Conservation (phyloP, 768 basidiomycete species). For the Cystoderma amianthinum region DNA sequence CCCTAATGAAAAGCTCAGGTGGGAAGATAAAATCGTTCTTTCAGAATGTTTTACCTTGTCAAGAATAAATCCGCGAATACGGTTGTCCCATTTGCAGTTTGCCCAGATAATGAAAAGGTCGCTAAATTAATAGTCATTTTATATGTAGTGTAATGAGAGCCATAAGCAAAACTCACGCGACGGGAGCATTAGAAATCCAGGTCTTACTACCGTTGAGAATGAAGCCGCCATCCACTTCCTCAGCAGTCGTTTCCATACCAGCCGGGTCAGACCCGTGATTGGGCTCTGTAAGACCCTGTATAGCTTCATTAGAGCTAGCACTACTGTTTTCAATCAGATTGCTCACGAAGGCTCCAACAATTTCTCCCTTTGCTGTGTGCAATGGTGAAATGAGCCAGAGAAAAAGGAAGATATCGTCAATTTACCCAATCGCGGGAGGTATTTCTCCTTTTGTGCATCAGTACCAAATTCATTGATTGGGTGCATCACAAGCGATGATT, state of each 20-base stretch:
- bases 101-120: slow-evolving; percentile 95
- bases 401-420: slow-evolving; percentile 7
- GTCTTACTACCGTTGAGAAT: slow-evolving; percentile 90
- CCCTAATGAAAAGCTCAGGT: slow-evolving; percentile 38
- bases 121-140: slow-evolving; percentile 25
- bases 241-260: slow-evolving; percentile 94
- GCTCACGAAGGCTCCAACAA: slow-evolving; percentile 89
- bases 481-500: slow-evolving; percentile 96
- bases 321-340: slow-evolving; percentile 3
- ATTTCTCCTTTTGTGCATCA: slow-evolving; percentile 86
- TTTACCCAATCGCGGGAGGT: slow-evolving; percentile 81
- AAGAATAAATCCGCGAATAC: slow-evolving; percentile 83
- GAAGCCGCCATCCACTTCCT: slow-evolving; percentile 81
- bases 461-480: slow-evolving; percentile 86
- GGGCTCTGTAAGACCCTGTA: slow-evolving; percentile 89
- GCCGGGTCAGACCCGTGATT: slow-evolving; percentile 96
- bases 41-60: slow-evolving; percentile 58
- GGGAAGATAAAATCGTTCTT: not conserved
- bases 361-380: slow-evolving; percentile 66
- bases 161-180: slow-evolving; percentile 53
- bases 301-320: slow-evolving; percentile 2
- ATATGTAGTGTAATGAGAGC: too few relatives aligned
- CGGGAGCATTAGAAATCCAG: slow-evolving; percentile 94
- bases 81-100: slow-evolving; percentile 88
- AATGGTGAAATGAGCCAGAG: not conserved